Percentiles rank a stretch among this genome's conserved stretches.
phyloP scores from a whole-genome alignment of 495 filamentous ascomycete species.

The Hypoxylon subgilvum region DNA sequence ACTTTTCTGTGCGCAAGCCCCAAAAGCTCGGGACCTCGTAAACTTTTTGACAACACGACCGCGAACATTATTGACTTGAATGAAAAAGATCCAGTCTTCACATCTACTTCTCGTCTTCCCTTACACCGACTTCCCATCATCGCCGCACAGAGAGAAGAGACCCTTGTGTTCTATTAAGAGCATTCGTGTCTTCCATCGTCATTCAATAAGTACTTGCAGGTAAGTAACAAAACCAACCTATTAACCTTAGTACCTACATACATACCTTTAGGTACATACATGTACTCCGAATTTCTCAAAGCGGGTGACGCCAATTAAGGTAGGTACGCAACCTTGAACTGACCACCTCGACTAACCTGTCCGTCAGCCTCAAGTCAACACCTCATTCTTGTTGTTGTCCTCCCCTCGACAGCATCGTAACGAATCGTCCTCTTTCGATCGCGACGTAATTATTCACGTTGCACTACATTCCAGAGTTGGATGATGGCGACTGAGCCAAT shows the following conservation, averaged over 20 bases:
- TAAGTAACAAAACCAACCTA: constrained; percentile 15
- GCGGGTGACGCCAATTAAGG: constrained; percentile 22
- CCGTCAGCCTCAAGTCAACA: constrained; percentile 19
- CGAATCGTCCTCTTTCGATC: constrained; percentile 27
- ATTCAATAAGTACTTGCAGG: no score
- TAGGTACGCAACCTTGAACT: constrained; percentile 22
- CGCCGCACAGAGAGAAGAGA: no score
- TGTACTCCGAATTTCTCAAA: constrained; percentile 24
- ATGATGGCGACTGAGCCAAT: constrained; percentile 67
- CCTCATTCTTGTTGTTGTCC: neutral
- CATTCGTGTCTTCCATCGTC: no score
- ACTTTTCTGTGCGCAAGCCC: constrained; percentile 36
- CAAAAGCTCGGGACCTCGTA: constrained; percentile 39
- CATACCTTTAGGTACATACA: no score
- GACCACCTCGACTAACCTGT: constrained; percentile 27
- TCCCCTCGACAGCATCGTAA: constrained; percentile 13
- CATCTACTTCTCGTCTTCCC: no score
- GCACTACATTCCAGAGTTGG: constrained; percentile 31
- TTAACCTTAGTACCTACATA: no score
- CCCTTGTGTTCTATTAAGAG: no score
- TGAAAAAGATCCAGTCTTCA: no score
- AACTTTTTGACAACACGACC: constrained; percentile 43
- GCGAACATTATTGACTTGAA: constrained; percentile 24
- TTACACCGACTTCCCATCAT: no score
- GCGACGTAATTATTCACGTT: constrained; percentile 32